Conservation (phyloP, 768 basidiomycete species). For the Lactarius tabidus region DNA sequence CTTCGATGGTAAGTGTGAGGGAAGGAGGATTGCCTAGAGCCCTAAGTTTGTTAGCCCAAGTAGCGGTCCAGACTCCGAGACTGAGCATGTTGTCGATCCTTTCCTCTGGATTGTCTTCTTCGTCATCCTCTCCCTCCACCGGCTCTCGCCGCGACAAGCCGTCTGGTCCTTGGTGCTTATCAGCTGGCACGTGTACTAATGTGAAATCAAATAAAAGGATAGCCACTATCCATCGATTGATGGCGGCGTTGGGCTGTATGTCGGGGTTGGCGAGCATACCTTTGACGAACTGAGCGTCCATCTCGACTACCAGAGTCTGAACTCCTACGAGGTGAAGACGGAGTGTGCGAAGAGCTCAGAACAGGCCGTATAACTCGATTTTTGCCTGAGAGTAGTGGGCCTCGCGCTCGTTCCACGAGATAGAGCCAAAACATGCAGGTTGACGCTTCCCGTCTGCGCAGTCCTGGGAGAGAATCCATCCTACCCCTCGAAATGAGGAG, state of each 20-base stretch:
- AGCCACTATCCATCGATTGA: slow-evolving; percentile 42
- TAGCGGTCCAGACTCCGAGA: background rate
- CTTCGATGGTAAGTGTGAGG: no score
- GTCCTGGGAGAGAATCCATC: no score
- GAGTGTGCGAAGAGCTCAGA: background rate
- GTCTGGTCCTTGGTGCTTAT: slow-evolving; percentile 30
- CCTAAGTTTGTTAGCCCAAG: no score
- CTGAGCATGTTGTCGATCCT: no score
- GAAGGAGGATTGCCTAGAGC: no score
- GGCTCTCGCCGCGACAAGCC: slow-evolving; percentile 29
- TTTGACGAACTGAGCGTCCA: slow-evolving; percentile 38
- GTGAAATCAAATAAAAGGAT: slow-evolving; percentile 39
- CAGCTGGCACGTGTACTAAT: slow-evolving; percentile 36
- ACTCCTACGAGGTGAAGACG: slow-evolving; percentile 32
- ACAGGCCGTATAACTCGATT: no score
- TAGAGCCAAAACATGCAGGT: no score
- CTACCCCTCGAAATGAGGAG: no score
- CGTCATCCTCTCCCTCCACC: background rate
- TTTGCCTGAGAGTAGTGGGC: no score
- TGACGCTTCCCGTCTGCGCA: no score
- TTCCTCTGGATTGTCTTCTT: background rate
- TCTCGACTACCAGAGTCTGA: slow-evolving; percentile 29
- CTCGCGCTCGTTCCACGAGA: no score
- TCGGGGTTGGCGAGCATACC: slow-evolving; percentile 42
- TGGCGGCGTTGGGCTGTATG: slow-evolving; percentile 35